These are phyloP conservation scores for Trichoderma afroharzianum DNA, from an alignment of 2,329 filamentous ascomycete species.

Conservation along the genomic window DNA sequence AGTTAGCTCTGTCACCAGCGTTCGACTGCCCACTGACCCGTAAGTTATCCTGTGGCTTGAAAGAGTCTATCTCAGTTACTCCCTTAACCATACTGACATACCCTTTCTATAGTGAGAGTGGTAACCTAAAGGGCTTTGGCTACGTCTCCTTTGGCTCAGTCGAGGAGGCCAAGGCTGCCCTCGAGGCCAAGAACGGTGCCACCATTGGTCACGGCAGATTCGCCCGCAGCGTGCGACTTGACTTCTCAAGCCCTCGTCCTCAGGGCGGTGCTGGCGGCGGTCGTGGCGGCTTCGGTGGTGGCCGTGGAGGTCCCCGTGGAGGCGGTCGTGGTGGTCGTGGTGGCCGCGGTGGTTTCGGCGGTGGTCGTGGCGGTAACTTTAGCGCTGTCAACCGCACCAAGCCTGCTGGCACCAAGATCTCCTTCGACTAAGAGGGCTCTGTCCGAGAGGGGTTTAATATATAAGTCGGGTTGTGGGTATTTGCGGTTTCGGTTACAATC, in stretches of 20 bases:
- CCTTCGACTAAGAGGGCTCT: constrained; percentile 49
- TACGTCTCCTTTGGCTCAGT: constrained; percentile 81
- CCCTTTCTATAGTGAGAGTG: constrained; percentile 59
- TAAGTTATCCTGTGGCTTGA: constrained; percentile 37
- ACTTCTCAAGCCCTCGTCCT: constrained; percentile 70
- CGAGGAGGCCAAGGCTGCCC: constrained; percentile 76
- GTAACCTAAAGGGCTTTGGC: constrained; percentile 85
- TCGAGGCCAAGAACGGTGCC: constrained; percentile 66
- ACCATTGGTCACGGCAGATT: constrained; percentile 61
- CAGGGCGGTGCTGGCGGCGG: constrained; percentile 48
- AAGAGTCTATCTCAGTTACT: background rate
- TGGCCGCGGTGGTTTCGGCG: constrained; percentile 42
- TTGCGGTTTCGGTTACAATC: constrained; percentile 54
- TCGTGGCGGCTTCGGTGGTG: constrained; percentile 42
- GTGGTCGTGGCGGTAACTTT: constrained; percentile 50
- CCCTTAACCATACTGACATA: constrained; percentile 8
- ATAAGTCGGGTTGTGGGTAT: constrained; percentile 40
- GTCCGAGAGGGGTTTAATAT: constrained; percentile 38
- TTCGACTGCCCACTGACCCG: constrained; percentile 84
- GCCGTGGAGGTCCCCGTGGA: constrained; percentile 49
- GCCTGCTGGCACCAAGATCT: constrained; percentile 69
- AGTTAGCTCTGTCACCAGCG: constrained; percentile 67
- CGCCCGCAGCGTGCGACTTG: constrained; percentile 74
- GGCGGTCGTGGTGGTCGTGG: constrained; percentile 53
- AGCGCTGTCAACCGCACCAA: constrained; percentile 46